These are phyloP conservation scores for Oryza australiensis DNA, from an alignment of 176 grass and related monocot species.

Conservation along the genomic window DNA sequence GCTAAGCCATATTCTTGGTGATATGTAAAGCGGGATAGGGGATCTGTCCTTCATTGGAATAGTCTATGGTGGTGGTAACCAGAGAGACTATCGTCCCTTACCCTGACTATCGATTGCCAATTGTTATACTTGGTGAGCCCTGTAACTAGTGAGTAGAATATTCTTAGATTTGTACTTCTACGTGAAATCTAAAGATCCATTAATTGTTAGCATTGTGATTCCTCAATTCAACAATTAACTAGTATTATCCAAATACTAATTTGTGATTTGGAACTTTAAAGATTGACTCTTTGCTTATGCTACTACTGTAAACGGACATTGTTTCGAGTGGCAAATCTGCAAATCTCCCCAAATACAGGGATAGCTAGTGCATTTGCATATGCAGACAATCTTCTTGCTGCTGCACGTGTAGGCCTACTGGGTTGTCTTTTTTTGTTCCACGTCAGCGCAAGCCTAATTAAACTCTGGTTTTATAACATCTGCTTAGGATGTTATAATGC, in stretches of 20 bases:
- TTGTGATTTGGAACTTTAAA: no score
- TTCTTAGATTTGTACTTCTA: conserved; percentile 21
- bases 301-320: no score
- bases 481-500: conserved; percentile 1
- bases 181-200: neutral
- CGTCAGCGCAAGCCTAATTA: conserved; percentile 35
- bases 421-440: conserved; percentile 81
- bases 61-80: neutral
- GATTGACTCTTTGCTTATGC: no score
- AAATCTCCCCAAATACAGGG: conserved; percentile 56
- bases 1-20: neutral
- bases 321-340: no score
- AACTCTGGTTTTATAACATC: neutral
- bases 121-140: conserved; percentile 82
- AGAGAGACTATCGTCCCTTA: conserved; percentile 74
- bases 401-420: conserved; percentile 75
- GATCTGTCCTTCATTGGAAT: no score
- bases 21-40: neutral
- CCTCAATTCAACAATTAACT: neutral
- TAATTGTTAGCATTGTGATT: neutral
- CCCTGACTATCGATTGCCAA: conserved; percentile 86
- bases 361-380: conserved; percentile 77
- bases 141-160: conserved; percentile 35
- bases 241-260: no score
- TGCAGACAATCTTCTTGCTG: conserved; percentile 76